These are phyloP conservation scores for Leishmania tropica DNA, from an alignment of 208 protist species.

Conservation along the genomic window DNA sequence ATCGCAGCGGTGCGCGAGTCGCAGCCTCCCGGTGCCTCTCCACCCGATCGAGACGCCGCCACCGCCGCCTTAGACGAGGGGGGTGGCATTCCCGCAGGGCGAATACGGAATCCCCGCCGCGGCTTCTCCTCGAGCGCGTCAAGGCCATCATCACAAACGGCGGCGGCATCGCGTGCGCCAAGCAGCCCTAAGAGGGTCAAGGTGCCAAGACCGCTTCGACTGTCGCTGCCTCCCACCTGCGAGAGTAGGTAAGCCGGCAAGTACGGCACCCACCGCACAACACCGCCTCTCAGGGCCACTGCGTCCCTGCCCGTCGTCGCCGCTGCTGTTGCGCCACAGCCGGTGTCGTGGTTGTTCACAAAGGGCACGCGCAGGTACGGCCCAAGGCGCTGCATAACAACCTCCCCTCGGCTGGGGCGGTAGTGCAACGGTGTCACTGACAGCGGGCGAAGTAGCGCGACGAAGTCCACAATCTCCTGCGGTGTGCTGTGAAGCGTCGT, in stretches of 20 bases:
- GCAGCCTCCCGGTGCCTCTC: not conserved
- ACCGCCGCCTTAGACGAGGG: not conserved
- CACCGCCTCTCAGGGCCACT: not conserved
- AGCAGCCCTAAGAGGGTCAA: not conserved
- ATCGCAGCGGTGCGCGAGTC: not conserved
- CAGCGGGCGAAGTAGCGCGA: constrained; percentile 56
- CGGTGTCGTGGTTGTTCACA: constrained; percentile 20
- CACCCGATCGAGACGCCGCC: not conserved
- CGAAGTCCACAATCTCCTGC: constrained; percentile 69
- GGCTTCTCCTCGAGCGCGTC: constrained; percentile 6
- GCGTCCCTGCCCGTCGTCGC: not conserved
- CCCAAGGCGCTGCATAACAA: constrained; percentile 65
- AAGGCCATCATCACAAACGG: not conserved
- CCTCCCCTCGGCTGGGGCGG: constrained; percentile 41
- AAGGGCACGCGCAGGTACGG: constrained; percentile 44
- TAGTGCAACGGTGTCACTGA: constrained; percentile 75
- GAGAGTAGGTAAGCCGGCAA: constrained; percentile 5
- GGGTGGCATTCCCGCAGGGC: not conserved
- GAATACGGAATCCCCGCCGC: constrained; percentile 17
- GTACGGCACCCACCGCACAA: constrained; percentile 8
- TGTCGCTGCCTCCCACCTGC: not conserved
- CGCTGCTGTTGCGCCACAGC: not conserved
- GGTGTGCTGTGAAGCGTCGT: constrained; percentile 75
- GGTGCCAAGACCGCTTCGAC: not conserved
- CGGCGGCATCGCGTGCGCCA: not conserved